These are phyloP conservation scores for Phytopythium oedochilum DNA, from an alignment of 352 stramenopile genomes.

Conservation along the genomic window DNA sequence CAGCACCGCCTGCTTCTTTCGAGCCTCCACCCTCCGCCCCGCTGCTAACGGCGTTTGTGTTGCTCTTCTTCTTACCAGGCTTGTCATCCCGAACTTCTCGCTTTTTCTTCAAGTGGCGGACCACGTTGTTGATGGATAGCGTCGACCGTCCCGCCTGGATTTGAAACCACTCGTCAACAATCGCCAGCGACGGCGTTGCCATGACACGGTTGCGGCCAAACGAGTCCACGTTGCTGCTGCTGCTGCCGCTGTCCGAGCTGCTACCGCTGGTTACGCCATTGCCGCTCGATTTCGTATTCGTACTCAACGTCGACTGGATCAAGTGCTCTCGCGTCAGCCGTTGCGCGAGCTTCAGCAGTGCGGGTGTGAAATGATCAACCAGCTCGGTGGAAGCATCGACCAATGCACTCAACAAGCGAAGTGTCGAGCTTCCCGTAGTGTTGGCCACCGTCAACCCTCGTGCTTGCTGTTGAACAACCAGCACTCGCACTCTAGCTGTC, in stretches of 20 bases:
- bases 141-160: slow-evolving; percentile 68
- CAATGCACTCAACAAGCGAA: slow-evolving; percentile 64
- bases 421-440: slow-evolving; percentile 63
- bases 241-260: slow-evolving; percentile 3
- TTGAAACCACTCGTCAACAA: slow-evolving; percentile 79
- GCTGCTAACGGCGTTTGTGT: slow-evolving; percentile 11
- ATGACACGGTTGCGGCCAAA: slow-evolving; percentile 81
- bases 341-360: slow-evolving; percentile 79
- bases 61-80: slow-evolving; percentile 48
- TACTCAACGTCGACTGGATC: slow-evolving; percentile 37
- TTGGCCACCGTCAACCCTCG: slow-evolving; percentile 33
- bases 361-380: slow-evolving; percentile 71
- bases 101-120: slow-evolving; percentile 66
- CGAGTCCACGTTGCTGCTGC: slow-evolving; percentile 42
- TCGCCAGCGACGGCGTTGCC: slow-evolving; percentile 82
- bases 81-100: slow-evolving; percentile 49
- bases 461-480: slow-evolving; percentile 41
- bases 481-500: slow-evolving; percentile 41
- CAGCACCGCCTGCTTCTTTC: background rate
- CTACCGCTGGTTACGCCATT: slow-evolving; percentile 1
- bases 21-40: slow-evolving; percentile 6
- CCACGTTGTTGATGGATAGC: slow-evolving; percentile 77
- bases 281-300: slow-evolving; percentile 9
- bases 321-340: slow-evolving; percentile 83
- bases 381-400: slow-evolving; percentile 59